These are phyloP conservation scores for Macrolepiota albuminosa DNA, from an alignment of 768 basidiomycete genomes.

Conservation along the genomic window DNA sequence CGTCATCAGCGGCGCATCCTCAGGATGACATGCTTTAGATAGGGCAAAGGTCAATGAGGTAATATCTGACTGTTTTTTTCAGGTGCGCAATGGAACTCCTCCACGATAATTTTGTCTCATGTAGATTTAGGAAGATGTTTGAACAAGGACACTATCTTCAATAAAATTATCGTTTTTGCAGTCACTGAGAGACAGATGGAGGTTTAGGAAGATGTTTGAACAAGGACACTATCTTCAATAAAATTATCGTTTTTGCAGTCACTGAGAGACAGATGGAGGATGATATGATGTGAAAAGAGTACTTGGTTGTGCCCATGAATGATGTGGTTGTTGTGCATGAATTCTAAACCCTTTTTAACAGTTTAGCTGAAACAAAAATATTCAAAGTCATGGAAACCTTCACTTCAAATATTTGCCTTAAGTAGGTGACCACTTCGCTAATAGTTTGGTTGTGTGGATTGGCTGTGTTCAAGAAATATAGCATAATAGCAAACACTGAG, in stretches of 20 bases:
- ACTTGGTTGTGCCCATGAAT: background rate
- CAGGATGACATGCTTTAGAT: background rate
- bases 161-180: background rate
- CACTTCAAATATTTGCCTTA: background rate
- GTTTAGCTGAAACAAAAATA: background rate
- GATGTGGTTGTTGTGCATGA: background rate
- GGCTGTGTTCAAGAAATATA: background rate
- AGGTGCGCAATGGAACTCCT: background rate
- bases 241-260: background rate
- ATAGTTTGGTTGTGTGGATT: background rate
- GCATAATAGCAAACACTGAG: background rate
- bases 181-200: background rate
- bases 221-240: background rate
- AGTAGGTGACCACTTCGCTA: background rate
- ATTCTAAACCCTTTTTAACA: background rate
- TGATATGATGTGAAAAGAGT: background rate
- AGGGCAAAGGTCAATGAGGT: background rate
- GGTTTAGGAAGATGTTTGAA: too few species aligned
- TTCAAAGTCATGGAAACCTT: background rate
- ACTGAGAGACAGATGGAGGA: background rate
- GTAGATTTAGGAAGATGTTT: background rate
- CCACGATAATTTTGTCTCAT: background rate
- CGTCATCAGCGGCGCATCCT: background rate
- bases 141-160: background rate
- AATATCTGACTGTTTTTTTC: background rate